Base-by-base conservation (phyloP, 202 grass and related monocot species). In the Setaria viridis region DNA sequence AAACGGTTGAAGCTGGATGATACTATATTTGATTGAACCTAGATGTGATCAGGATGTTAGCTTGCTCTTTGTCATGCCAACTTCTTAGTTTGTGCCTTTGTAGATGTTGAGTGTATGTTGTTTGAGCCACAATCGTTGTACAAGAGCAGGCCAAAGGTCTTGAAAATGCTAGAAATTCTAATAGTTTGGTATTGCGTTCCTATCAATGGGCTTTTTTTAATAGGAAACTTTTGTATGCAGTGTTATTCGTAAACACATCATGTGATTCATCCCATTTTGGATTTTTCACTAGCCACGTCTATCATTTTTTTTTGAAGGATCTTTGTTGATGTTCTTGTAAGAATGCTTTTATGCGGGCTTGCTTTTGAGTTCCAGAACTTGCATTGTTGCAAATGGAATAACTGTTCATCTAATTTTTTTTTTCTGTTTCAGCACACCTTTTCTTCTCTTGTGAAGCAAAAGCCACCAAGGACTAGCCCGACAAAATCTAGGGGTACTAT, bases 401-500 rank as follows among this genome's bases (percentile, higher is more conserved):
- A 30, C 43, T 1, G 11, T 7, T 81, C 48, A 79, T 85, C 84
- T 84, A 79, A 14, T 69, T 50, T 46, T 49, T 46, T 49, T 50
- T 32, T 72, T 76, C 42, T 83, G 56, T 88, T 88, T 78, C 94
- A 97, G 94, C 91, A 94, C 80, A 97, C 89, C 9, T 92, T 90
- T 84, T 90, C 91, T 79, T 97, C 94, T 54, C 67, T 92, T n/a
- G 54, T 97, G 88, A 97, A 97, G 86, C 89, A 91, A 92, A 97
- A 97, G 57, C 15, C 70, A 76, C 75, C 62, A 42, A 97, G 77
- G 81, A 81, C 84, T 72, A 89, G 80, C 90, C 81, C 87, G 4
- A 78, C 84, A 67, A 93, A 85, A 82, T 54, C 87, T 42, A 93
- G 84, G 89, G 79, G 62, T 64, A 62, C 83, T 82, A 98, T 95